Evolutionary conservation across 2,329 filamentous ascomycete genomes (phyloP).

Genomic region (Venturia effusa): DNA sequence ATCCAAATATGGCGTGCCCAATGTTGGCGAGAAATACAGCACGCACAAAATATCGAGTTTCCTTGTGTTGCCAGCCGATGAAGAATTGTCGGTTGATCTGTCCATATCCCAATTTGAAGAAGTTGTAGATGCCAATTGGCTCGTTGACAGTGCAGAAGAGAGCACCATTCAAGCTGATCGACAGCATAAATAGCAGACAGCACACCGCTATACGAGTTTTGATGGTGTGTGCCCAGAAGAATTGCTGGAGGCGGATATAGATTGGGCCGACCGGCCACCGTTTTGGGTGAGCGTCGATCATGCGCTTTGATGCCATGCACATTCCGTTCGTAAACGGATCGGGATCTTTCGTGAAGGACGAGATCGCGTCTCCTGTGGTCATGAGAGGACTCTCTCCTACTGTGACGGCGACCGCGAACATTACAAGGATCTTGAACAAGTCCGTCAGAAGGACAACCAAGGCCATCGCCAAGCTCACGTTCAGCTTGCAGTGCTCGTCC

Average conservation of each 20-base stretch:
- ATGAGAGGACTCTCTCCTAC: slow-evolving; percentile 17
- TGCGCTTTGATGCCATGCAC: slow-evolving; percentile 12
- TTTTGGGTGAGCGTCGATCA: slow-evolving; percentile 3
- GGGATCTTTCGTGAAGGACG: slow-evolving; percentile 17
- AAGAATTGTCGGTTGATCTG: slow-evolving; percentile 11
- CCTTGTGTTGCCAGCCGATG: slow-evolving; percentile 11
- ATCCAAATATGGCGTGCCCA: slow-evolving; percentile 26
- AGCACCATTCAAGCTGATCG: slow-evolving; percentile 7
- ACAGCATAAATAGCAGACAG: slow-evolving; percentile 9
- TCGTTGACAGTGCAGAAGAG: slow-evolving; percentile 11
- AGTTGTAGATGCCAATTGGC: slow-evolving; percentile 1
- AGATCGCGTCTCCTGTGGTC: slow-evolving; percentile 20
- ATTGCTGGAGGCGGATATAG: neutral
- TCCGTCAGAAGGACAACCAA: slow-evolving; percentile 19
- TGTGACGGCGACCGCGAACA: slow-evolving; percentile 16
- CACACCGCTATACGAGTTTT: slow-evolving; percentile 5
- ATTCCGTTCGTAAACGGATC: slow-evolving; percentile 17
- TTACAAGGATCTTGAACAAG: slow-evolving; percentile 16
- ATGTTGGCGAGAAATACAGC: slow-evolving; percentile 29
- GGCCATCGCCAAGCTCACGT: slow-evolving; percentile 19
- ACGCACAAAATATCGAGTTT: slow-evolving; percentile 1
- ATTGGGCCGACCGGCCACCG: slow-evolving; percentile 7
- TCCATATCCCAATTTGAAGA: slow-evolving; percentile 7
- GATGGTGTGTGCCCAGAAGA: slow-evolving; percentile 8
- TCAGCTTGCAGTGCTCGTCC: slow-evolving; percentile 17